A percentile compares a stretch with the other conserved stretches of the same genome.
These are phyloP conservation scores for Microsporum canis DNA, from an alignment of 2,329 filamentous ascomycete species.

Conservation along the genomic window DNA sequence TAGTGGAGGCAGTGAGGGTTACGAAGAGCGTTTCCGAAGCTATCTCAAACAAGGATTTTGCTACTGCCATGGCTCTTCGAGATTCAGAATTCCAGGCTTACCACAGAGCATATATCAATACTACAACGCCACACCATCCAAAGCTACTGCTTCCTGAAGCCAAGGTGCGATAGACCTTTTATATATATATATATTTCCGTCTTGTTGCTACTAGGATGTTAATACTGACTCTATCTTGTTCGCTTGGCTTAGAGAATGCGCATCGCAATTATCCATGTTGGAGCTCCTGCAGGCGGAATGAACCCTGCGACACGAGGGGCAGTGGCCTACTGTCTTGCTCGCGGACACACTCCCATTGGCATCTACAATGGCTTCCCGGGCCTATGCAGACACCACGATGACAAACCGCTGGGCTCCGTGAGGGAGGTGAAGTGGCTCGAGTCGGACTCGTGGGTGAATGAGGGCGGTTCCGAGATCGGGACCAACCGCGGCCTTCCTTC, in stretches of 20 bases:
- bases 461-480: conserved; percentile 93
- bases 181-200: not conserved
- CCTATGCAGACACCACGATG: conserved; percentile 77
- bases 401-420: conserved; percentile 70
- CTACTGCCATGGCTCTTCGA: conserved; percentile 72
- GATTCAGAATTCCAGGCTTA: conserved; percentile 93
- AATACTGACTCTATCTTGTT: not conserved
- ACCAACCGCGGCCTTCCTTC: conserved; percentile 88
- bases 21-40: conserved; percentile 75
- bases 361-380: conserved; percentile 97
- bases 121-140: conserved; percentile 68
- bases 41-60: conserved; percentile 77
- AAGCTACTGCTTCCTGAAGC: conserved; percentile 55
- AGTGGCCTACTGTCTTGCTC: conserved; percentile 80
- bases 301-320: conserved; percentile 90
- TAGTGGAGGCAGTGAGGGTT: conserved; percentile 77
- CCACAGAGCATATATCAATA: conserved; percentile 81
- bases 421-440: conserved; percentile 85
- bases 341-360: conserved; percentile 84
- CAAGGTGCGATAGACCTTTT: conserved; percentile 44
- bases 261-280: conserved; percentile 92
- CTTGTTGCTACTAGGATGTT: not conserved
- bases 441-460: conserved; percentile 88
- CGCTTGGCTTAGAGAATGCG: conserved; percentile 56
- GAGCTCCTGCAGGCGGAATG: conserved; percentile 94